Evolutionary conservation across 805 yeast species (phyloP).

Genomic region (Metschnikowia colocasiae): DNA sequence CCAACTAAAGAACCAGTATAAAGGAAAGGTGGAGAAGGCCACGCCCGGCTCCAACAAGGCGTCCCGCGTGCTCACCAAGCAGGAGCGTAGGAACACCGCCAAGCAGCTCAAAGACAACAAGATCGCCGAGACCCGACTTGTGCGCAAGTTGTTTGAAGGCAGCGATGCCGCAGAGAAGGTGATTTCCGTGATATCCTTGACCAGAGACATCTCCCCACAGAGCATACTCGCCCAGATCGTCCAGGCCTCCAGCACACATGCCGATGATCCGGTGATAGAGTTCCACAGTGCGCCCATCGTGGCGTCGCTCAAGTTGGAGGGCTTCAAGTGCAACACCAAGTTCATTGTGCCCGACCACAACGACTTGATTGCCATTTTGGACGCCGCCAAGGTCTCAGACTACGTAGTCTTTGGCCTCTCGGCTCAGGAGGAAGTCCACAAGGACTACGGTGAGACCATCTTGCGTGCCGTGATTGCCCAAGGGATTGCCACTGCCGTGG

Average conservation of each 20-base stretch:
- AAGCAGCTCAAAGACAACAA: conserved; percentile 76
- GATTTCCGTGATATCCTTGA: conserved; percentile 74
- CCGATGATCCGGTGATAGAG: conserved; percentile 18
- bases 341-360: conserved; percentile 67
- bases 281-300: conserved; percentile 45
- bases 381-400: conserved; percentile 87
- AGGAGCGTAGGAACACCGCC: conserved; percentile 73
- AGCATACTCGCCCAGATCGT: conserved; percentile 54
- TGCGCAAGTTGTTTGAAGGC: conserved; percentile 76
- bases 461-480: conserved; percentile 86
- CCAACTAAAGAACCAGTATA: conserved; percentile 69
- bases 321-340: conserved; percentile 74
- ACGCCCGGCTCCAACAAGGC: conserved; percentile 32
- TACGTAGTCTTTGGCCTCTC: conserved; percentile 87
- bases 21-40: conserved; percentile 84
- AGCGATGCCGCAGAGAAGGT: conserved; percentile 77
- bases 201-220: conserved; percentile 59
- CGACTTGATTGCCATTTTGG: conserved; percentile 67
- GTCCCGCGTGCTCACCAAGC: conserved; percentile 38
- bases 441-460: conserved; percentile 79
- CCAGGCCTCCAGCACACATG: conserved; percentile 26
- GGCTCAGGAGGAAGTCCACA: conserved; percentile 78
- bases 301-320: conserved; percentile 47
- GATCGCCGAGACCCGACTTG: conserved; percentile 53
- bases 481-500: conserved; percentile 81